Conservation (phyloP, 805 yeast genomes). For the Candida sphagnicola region DNA sequence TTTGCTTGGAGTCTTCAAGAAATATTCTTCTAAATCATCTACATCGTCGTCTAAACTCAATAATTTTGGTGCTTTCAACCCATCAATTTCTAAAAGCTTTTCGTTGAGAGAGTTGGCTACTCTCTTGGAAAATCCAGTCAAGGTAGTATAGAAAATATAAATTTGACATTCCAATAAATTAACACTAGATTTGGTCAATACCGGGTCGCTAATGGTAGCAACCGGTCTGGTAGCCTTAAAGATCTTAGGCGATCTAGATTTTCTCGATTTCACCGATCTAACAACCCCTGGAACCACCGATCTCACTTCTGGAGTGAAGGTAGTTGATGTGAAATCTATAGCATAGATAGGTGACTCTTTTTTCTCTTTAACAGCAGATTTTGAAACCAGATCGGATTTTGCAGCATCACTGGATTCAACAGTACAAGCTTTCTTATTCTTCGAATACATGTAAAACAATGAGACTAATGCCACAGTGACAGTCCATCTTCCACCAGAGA, state of each 20-base stretch:
- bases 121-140: constrained; percentile 78
- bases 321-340: constrained; percentile 39
- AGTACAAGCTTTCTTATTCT: not conserved
- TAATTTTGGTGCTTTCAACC: constrained; percentile 44
- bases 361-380: constrained; percentile 1
- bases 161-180: constrained; percentile 52
- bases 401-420: not conserved
- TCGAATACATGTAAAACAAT: constrained; percentile 6
- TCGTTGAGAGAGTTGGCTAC: constrained; percentile 54
- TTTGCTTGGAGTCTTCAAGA: constrained; percentile 55
- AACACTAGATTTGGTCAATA: constrained; percentile 36
- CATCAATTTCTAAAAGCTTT: constrained; percentile 24
- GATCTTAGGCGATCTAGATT: constrained; percentile 37
- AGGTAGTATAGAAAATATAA: constrained; percentile 73
- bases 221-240: constrained; percentile 35
- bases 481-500: constrained; percentile 43
- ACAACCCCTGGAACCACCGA: constrained; percentile 12
- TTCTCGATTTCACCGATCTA: constrained; percentile 6
- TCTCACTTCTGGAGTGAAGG: constrained; percentile 21
- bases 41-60: constrained; percentile 75
- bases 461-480: constrained; percentile 22
- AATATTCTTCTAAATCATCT: constrained; percentile 79
- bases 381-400: not conserved
- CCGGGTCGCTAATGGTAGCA: constrained; percentile 20
- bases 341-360: constrained; percentile 34